phyloP scores from a whole-genome alignment of 371 early-diverging fungal genomes.

The Amoeboaphelidium protococcarum region DNA sequence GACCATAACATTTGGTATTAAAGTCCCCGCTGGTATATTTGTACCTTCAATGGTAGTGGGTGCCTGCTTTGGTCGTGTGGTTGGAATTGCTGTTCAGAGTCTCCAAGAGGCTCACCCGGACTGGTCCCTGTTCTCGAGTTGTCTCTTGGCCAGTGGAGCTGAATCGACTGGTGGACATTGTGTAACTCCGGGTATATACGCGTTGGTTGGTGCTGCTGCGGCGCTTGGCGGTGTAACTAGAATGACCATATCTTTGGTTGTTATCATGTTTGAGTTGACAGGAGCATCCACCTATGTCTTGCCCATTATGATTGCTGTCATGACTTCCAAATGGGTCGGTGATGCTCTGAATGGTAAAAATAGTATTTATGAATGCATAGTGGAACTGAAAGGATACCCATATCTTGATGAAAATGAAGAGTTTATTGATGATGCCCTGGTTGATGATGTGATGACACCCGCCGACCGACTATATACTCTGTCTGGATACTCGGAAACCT shows the following conservation, averaged over 20 bases:
- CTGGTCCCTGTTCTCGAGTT: not conserved
- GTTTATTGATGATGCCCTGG: not conserved
- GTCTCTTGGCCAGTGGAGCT: not conserved
- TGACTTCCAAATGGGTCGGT: slow-evolving; percentile 72
- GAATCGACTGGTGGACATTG: slow-evolving; percentile 24
- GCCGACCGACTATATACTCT: not conserved
- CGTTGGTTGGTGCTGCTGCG: slow-evolving; percentile 82
- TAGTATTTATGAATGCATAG: slow-evolving; percentile 47
- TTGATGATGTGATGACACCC: not conserved
- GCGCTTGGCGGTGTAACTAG: slow-evolving; percentile 69
- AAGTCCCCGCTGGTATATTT: slow-evolving; percentile 72
- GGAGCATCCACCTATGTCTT: slow-evolving; percentile 57
- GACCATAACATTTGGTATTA: slow-evolving; percentile 47
- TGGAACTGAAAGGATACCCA: slow-evolving; percentile 50
- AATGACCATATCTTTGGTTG: slow-evolving; percentile 72
- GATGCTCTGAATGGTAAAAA: slow-evolving; percentile 41
- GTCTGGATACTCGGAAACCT: not conserved
- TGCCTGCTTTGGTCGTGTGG: slow-evolving; percentile 57
- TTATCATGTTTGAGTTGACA: slow-evolving; percentile 84
- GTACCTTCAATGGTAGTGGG: slow-evolving; percentile 75
- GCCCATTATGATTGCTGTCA: slow-evolving; percentile 73
- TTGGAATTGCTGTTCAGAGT: slow-evolving; percentile 54
- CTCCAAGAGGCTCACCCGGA: not conserved
- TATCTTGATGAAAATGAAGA: slow-evolving; percentile 45
- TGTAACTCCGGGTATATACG: slow-evolving; percentile 76